A percentile compares a stretch with the other conserved stretches of the same genome.
phyloP scores from a whole-genome alignment of 139 green algal species.

The Chlamydomonas sp. region DNA sequence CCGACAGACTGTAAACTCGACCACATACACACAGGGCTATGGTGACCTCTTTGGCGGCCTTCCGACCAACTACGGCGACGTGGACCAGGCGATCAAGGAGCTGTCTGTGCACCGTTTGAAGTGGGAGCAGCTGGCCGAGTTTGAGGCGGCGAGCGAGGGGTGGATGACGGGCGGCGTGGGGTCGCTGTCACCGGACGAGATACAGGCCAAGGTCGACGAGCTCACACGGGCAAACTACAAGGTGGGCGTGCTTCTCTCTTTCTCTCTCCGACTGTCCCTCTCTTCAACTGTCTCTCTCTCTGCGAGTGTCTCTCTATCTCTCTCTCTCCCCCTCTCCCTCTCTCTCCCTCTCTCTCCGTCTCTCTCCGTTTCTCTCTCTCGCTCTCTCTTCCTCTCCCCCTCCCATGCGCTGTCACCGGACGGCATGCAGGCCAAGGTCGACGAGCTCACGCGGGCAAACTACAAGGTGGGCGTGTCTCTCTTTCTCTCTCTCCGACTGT shows the following conservation, averaged over 20 bases:
- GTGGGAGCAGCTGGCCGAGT: conserved; percentile 34
- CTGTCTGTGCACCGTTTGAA: conserved; percentile 26
- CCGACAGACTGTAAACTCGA: too few species aligned
- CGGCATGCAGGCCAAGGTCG: conserved; percentile 23
- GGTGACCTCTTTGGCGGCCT: conserved; percentile 38
- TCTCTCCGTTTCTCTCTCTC: background rate
- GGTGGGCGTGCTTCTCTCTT: too few species aligned
- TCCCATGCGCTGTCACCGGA: conserved; percentile 21
- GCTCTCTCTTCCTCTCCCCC: background rate
- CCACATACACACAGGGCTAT: too few species aligned
- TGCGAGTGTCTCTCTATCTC: background rate
- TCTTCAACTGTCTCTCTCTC: background rate
- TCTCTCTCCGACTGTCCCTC: background rate
- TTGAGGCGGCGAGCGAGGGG: conserved; percentile 13
- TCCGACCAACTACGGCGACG: conserved; percentile 15
- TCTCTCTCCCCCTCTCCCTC: too few species aligned
- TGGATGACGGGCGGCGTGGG: conserved; percentile 24
- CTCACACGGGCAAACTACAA: background rate
- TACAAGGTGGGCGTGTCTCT: too few species aligned
- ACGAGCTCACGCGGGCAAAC: background rate
- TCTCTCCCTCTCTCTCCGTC: background rate
- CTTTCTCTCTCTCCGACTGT: background rate
- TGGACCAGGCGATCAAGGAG: conserved; percentile 25
- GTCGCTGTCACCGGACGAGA: conserved; percentile 21
- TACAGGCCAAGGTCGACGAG: conserved; percentile 21